Evolutionary conservation across 345 rosid genomes (phyloP).

Genomic region (Heritiera littoralis): DNA sequence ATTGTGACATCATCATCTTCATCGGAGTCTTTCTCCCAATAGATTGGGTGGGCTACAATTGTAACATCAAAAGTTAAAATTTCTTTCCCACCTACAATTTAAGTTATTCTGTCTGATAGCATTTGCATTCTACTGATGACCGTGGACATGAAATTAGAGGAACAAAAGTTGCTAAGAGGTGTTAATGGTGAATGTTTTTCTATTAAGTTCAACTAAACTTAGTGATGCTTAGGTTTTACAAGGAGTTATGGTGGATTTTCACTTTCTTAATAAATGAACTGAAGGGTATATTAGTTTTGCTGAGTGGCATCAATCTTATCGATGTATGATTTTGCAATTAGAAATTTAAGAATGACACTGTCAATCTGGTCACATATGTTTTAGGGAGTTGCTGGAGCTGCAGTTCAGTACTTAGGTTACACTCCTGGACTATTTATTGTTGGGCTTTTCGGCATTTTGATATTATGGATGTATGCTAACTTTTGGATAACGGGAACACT

Average conservation of each 20-base stretch:
- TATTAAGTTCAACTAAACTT: background rate
- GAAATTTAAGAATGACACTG: slow-evolving; percentile 5
- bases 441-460: slow-evolving; percentile 78
- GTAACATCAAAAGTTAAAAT: background rate
- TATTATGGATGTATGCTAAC: slow-evolving; percentile 98
- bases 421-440: slow-evolving; percentile 95
- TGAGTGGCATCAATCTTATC: background rate
- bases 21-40: too few relatives aligned
- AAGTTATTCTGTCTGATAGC: background rate
- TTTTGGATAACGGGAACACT: slow-evolving; percentile 95
- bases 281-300: background rate
- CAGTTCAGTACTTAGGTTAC: slow-evolving; percentile 78
- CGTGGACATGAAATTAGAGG: background rate
- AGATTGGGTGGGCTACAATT: too few relatives aligned
- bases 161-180: background rate
- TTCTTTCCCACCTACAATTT: background rate
- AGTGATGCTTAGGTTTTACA: background rate
- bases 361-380: slow-evolving; percentile 26
- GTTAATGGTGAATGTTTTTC: background rate
- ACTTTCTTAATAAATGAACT: slow-evolving; percentile 8
- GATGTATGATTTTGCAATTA: background rate
- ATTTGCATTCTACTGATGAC: background rate
- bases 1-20: too few relatives aligned
- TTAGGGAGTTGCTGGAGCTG: slow-evolving; percentile 93
- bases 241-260: background rate